phyloP scores from a whole-genome alignment of 1,139 yeast species.

The Diutina siamensis region DNA sequence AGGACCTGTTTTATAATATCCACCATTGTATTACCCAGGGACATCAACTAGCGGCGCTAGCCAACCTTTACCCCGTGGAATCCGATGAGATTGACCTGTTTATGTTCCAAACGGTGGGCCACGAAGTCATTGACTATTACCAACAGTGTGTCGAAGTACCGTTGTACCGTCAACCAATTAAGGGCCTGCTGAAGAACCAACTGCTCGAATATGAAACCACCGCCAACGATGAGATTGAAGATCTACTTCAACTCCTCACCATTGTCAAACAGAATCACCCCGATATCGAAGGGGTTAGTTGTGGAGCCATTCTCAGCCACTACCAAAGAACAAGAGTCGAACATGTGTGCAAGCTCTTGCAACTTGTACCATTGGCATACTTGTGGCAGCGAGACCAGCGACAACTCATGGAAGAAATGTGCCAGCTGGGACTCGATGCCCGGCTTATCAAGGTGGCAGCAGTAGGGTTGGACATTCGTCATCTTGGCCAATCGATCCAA shows the following conservation, averaged over 20 bases:
- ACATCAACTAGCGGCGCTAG: conserved; percentile 76
- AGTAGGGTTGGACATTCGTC: conserved; percentile 54
- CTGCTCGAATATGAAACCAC: conserved; percentile 58
- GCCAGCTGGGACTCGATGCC: conserved; percentile 63
- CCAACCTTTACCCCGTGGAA: conserved; percentile 62
- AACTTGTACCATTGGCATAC: conserved; percentile 58
- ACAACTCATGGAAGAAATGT: conserved; percentile 76
- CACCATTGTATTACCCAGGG: conserved; percentile 74
- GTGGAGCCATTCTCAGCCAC: conserved; percentile 89
- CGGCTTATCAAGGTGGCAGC: conserved; percentile 89
- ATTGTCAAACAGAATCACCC: conserved; percentile 46
- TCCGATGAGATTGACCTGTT: conserved; percentile 71
- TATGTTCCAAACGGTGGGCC: conserved; percentile 99
- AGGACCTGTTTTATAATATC: conserved; percentile 86
- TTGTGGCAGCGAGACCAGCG: conserved; percentile 85
- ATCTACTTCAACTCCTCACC: conserved; percentile 42
- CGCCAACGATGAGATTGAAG: conserved; percentile 76
- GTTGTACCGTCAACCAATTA: conserved; percentile 57
- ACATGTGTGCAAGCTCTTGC: conserved; percentile 68
- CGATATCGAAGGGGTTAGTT: conserved; percentile 75
- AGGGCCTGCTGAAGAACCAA: conserved; percentile 53
- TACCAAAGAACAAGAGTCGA: conserved; percentile 92
- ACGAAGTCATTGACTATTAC: conserved; percentile 58
- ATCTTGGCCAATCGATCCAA: conserved; percentile 57
- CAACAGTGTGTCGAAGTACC: conserved; percentile 70